phyloP scores from a whole-genome alignment of 2,329 filamentous ascomycete genomes.

The Beauveria medogensis region DNA sequence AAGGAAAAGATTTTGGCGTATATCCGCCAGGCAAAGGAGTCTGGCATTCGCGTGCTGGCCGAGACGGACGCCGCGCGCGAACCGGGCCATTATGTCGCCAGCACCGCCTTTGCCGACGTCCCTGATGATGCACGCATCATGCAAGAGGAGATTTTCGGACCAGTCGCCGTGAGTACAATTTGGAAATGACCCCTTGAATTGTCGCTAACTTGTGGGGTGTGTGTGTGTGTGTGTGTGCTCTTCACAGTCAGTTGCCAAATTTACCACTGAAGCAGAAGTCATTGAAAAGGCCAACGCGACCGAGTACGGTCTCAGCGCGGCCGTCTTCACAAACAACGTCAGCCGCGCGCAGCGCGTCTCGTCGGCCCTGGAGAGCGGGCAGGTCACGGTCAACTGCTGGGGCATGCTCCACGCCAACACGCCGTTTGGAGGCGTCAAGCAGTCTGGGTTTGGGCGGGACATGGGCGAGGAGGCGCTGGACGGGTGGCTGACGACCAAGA shows the following conservation, averaged over 20 bases:
- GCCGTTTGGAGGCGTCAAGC: constrained; percentile 42
- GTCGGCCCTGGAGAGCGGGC: constrained; percentile 27
- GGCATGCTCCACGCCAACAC: constrained; percentile 17
- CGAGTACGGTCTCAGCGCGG: constrained; percentile 43
- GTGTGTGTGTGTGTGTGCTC: not conserved
- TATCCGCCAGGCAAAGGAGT: constrained; percentile 28
- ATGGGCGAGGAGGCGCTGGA: constrained; percentile 31
- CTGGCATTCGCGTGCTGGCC: constrained; percentile 9
- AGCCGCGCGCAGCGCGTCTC: constrained; percentile 19
- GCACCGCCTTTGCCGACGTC: constrained; percentile 23
- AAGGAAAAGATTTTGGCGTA: constrained; percentile 56
- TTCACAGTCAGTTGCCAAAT: constrained; percentile 5
- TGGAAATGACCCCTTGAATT: no score
- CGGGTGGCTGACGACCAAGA: constrained; percentile 29
- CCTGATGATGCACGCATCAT: constrained; percentile 19
- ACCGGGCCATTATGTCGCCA: constrained; percentile 22
- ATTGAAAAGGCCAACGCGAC: constrained; percentile 27
- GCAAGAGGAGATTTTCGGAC: constrained; percentile 24
- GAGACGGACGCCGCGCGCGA: not conserved
- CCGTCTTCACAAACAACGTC: constrained; percentile 48
- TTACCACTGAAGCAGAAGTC: constrained; percentile 21
- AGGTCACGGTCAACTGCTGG: constrained; percentile 26
- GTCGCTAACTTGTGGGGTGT: not conserved
- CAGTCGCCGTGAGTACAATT: constrained; percentile 17
- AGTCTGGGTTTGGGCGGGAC: constrained; percentile 49